These are phyloP conservation scores for Botrytis pseudocinerea DNA, from an alignment of 2,329 filamentous ascomycete genomes.

Conservation along the genomic window DNA sequence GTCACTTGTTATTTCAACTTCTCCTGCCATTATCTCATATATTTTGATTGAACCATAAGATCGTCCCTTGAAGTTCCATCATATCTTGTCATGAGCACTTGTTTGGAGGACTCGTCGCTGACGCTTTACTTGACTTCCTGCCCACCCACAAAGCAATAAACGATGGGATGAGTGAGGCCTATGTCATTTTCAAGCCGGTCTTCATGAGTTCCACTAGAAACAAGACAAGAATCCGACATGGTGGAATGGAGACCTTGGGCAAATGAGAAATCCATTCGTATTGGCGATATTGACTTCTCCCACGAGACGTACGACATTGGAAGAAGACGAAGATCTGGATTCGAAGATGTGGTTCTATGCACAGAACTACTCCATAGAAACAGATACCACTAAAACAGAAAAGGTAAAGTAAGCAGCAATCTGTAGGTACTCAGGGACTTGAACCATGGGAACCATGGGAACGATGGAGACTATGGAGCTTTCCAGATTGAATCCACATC, in stretches of 20 bases:
- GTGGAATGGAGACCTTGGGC: background rate
- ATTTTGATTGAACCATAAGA: background rate
- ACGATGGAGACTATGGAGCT: background rate
- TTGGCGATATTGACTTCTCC: background rate
- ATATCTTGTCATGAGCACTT: background rate
- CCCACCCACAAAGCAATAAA: background rate
- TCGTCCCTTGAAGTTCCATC: background rate
- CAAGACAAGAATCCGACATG: background rate
- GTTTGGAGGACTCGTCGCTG: background rate
- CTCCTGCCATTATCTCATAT: background rate
- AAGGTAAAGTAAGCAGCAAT: background rate
- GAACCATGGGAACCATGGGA: background rate
- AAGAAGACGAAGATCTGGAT: background rate
- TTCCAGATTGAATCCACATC: background rate
- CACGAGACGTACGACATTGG: background rate
- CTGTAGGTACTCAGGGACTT: background rate
- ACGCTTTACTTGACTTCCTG: background rate
- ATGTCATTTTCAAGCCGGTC: background rate
- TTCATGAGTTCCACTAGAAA: background rate
- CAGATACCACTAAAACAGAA: background rate
- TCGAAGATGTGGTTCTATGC: background rate
- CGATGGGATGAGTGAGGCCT: background rate
- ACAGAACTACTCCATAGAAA: slow-evolving; percentile 1
- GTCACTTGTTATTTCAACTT: background rate
- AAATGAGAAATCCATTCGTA: background rate